Evolutionary conservation across 2,329 filamentous ascomycete species (phyloP), one percentile per base, ranked within the genome.

Genomic region (Trichophyton benhamiae): DNA sequence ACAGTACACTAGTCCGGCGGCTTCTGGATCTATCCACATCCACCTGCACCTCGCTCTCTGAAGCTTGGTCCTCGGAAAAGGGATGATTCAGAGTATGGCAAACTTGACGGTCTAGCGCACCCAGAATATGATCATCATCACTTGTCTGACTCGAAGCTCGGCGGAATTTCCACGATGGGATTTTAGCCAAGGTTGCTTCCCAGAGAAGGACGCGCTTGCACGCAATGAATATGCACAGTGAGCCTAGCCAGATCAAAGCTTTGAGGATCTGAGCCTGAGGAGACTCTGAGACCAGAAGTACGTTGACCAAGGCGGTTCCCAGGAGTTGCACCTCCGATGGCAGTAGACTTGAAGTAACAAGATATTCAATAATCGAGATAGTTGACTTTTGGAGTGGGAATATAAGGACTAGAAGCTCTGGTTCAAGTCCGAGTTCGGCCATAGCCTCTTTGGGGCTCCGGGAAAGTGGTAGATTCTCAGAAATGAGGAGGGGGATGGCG

Each of bases 151-250:
- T 68, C 33, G 69, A 71, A 1, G 76, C 76, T 61, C 85, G 83
- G 67, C 84, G 82, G 68, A 97, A 91, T 49, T 91, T 88, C 90
- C 92, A 96, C 67, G 85, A 90, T 1, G 94, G 94, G 17, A 97
- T 89, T 62, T 92, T 82, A 58, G 92, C 91, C 63, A 99, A 77
- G 27, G 87, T 82, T 60, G 97, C 87, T 53, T 89, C 91, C 88
- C 89, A 95, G 67, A 81, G 82, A 41, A 97, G 83, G 11, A 94
- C 83, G 33, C 85, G 81, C 33, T 84, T 83, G 70, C 90, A 95
- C 4, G 83, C 77, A 3, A 92, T 75, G 60, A 96, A 83, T 15
- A 95, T 73, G 53, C 83, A 81, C 33, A 96, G 73, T 0, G 91
- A 91, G n/a, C 92, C 86, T 52, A 86, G 79, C 88, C 89, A 96